Evolutionary conservation across 495 filamentous ascomycete species (phyloP).

Genomic region (Penicillium silybi): DNA sequence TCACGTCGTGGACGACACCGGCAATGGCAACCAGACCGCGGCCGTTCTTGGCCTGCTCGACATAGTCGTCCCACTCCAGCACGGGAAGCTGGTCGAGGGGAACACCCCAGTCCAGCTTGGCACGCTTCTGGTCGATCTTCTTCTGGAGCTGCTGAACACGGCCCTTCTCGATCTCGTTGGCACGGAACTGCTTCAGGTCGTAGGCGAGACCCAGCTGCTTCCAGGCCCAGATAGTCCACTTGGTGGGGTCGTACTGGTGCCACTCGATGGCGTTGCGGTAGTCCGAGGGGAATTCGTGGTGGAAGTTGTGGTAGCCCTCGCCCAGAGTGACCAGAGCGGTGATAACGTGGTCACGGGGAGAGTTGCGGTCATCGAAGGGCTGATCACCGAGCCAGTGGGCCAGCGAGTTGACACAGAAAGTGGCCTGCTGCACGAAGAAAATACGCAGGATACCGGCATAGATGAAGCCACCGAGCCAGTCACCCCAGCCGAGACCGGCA

Average conservation of each 20-base stretch:
- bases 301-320: conserved; percentile 99
- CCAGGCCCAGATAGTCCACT: conserved; percentile 93
- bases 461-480: conserved; percentile 87
- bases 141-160: conserved; percentile 96
- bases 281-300: conserved; percentile 98
- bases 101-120: conserved; percentile 89
- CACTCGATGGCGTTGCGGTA: conserved; percentile 98
- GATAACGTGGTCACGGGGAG: conserved; percentile 92
- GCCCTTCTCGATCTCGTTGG: conserved; percentile 99
- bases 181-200: conserved; percentile 94
- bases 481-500: conserved; percentile 83
- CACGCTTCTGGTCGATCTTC: conserved; percentile 96
- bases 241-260: conserved; percentile 99
- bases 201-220: conserved; percentile 93
- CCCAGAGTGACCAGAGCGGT: conserved; percentile 94
- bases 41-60: conserved; percentile 82
- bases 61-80: conserved; percentile 94
- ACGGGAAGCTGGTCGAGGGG: conserved; percentile 93
- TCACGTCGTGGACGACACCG: conserved; percentile 93
- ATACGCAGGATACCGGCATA: conserved; percentile 94
- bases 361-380: conserved; percentile 99
- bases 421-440: conserved; percentile 98
- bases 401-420: conserved; percentile 98
- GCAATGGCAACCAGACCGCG: conserved; percentile 84
- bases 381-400: conserved; percentile 99